Evolutionary conservation across 2,329 filamentous ascomycete species (phyloP).

Genomic region (Fusarium avenaceum): DNA sequence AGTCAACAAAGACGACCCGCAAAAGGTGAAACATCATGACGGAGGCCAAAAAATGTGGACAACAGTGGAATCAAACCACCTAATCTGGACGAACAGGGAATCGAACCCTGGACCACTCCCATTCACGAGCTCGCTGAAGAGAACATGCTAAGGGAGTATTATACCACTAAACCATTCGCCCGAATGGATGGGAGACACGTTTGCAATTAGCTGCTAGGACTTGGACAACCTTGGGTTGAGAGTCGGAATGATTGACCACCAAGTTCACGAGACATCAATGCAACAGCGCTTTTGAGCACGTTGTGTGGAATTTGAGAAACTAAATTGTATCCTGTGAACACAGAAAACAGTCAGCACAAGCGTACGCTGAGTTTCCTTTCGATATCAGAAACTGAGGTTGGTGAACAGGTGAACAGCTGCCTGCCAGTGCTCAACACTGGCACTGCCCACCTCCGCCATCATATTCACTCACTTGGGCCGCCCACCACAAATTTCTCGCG

Average conservation of each 20-base stretch:
- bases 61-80: constrained; percentile 33
- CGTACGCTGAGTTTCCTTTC: too few species aligned
- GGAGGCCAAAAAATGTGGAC: constrained; percentile 24
- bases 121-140: neutral
- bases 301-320: too few species aligned
- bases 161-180: constrained; percentile 45
- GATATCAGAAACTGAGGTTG: too few species aligned
- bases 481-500: neutral
- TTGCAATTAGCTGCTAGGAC: rapidly evolving
- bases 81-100: constrained; percentile 38
- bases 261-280: neutral
- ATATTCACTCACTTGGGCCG: neutral
- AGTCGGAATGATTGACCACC: too few species aligned
- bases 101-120: constrained; percentile 45
- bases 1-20: neutral
- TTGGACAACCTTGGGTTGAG: too few species aligned
- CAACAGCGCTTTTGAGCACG: neutral
- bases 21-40: neutral
- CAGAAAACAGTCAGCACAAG: too few species aligned
- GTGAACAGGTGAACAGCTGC: too few species aligned
- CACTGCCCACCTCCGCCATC: too few species aligned
- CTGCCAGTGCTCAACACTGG: too few species aligned
- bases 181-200: neutral
- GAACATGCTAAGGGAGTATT: constrained; percentile 43
- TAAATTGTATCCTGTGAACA: too few species aligned